A percentile compares a stretch with the other conserved stretches of the same genome.
Conservation (phyloP, 805 yeast genomes). For the Saturnispora mendoncae region DNA sequence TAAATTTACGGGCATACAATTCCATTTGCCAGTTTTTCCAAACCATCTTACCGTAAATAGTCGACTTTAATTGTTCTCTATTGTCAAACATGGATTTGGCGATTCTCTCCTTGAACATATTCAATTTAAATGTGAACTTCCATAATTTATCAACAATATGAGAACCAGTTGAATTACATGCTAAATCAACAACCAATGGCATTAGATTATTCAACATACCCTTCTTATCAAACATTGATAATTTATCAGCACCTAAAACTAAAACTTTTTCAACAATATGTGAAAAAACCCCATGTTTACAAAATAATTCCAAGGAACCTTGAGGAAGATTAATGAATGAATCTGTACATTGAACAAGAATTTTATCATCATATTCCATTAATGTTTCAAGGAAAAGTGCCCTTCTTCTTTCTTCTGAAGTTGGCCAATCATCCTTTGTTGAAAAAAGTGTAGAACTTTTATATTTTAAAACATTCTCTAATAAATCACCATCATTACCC, state of each 20-base stretch:
- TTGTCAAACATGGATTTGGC: slow-evolving; percentile 57
- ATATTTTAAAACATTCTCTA: slow-evolving; percentile 60
- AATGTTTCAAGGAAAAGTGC: slow-evolving; percentile 66
- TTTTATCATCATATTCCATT: slow-evolving; percentile 55
- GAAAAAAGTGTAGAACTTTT: slow-evolving; percentile 70
- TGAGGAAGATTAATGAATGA: slow-evolving; percentile 51
- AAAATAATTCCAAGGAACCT: slow-evolving; percentile 63
- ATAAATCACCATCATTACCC: slow-evolving; percentile 35
- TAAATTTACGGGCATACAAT: slow-evolving; percentile 57
- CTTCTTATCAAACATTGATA: slow-evolving; percentile 43
- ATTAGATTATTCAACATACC: slow-evolving; percentile 60
- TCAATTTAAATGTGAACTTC: slow-evolving; percentile 67
- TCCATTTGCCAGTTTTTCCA: slow-evolving; percentile 97
- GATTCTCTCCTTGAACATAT: slow-evolving; percentile 78
- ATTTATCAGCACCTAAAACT: slow-evolving; percentile 30
- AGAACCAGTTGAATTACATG: slow-evolving; percentile 86
- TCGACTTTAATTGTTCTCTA: slow-evolving; percentile 66
- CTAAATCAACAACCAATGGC: slow-evolving; percentile 43
- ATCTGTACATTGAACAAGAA: slow-evolving; percentile 50
- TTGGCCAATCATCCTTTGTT: slow-evolving; percentile 85
- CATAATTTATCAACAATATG: slow-evolving; percentile 82
- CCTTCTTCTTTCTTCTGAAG: slow-evolving; percentile 79
- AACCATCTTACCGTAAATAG: slow-evolving; percentile 80
- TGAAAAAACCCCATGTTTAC: slow-evolving; percentile 83
- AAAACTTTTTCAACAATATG: slow-evolving; percentile 74